Percentiles rank a stretch among this genome's conserved stretches.
Evolutionary conservation across 208 protist species (phyloP).

Genomic region (Blechomonas ayalai): DNA sequence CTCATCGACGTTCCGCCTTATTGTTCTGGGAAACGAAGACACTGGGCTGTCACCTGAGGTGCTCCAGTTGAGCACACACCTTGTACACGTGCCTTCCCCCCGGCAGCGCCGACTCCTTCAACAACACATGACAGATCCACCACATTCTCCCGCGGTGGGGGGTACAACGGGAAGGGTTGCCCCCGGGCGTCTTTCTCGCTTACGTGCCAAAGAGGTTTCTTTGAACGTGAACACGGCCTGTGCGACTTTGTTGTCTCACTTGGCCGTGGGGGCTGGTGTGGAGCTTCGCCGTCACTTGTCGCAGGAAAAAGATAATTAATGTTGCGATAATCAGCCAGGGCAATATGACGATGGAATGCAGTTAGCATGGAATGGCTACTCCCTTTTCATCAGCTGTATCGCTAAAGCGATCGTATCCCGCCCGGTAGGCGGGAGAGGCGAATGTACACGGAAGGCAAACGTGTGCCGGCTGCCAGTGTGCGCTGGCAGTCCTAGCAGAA

Average conservation of each 20-base stretch:
- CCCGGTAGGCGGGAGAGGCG: too few species aligned
- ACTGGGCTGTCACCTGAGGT: conserved; percentile 36
- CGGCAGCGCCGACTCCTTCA: conserved; percentile 20
- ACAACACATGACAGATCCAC: neutral
- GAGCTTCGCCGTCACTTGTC: conserved; percentile 3
- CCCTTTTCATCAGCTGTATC: too few species aligned
- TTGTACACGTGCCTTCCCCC: conserved; percentile 42
- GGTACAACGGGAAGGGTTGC: conserved; percentile 6
- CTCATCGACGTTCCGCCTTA: too few species aligned
- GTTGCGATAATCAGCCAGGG: too few species aligned
- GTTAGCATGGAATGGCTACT: too few species aligned
- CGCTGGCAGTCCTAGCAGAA: too few species aligned
- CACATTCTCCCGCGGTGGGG: neutral
- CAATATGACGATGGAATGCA: too few species aligned
- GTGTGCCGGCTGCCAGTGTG: too few species aligned
- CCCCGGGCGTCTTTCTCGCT: conserved; percentile 9
- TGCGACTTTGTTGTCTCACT: conserved; percentile 39
- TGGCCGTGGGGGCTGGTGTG: conserved; percentile 16
- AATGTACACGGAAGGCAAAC: too few species aligned
- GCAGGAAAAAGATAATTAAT: too few species aligned
- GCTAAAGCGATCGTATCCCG: too few species aligned
- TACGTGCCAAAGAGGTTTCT: conserved; percentile 50
- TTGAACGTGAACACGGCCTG: conserved; percentile 78
- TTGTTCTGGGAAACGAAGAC: conserved; percentile 76
- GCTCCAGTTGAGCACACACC: conserved; percentile 41